Evolutionary conservation across 495 filamentous ascomycete genomes (phyloP).

Genomic region (Talaromyces thailandensis): DNA sequence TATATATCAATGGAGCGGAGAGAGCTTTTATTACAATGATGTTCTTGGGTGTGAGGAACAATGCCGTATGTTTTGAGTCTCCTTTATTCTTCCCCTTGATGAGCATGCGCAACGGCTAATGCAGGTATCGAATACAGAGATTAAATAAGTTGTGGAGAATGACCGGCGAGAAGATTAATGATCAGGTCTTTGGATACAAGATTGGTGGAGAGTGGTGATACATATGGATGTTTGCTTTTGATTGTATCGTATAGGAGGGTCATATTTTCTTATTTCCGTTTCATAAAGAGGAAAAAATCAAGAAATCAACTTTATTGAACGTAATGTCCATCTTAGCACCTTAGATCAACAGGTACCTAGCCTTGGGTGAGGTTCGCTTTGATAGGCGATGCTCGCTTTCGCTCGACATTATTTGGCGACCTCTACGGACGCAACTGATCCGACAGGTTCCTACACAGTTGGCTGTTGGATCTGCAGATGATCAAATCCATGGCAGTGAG

Average conservation of each 20-base stretch:
- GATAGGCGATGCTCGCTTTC: not conserved
- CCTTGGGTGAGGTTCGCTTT: not conserved
- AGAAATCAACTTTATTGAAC: too few species aligned
- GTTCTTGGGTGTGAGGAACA: conserved; percentile 43
- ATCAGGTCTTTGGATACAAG: conserved; percentile 34
- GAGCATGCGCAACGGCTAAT: conserved; percentile 3
- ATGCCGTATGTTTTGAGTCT: conserved; percentile 35
- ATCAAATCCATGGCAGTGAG: conserved; percentile 9
- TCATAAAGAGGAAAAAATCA: not conserved
- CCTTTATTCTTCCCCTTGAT: not conserved
- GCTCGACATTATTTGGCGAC: conserved; percentile 8
- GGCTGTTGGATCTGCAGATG: conserved; percentile 12
- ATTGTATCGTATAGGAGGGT: not conserved
- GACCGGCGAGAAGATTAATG: conserved; percentile 35
- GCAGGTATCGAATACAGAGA: conserved; percentile 14
- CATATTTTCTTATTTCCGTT: not conserved
- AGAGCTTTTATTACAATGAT: conserved; percentile 39
- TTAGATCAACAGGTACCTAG: too few species aligned
- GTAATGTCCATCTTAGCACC: too few species aligned
- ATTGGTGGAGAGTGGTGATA: conserved; percentile 42
- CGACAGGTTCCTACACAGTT: conserved; percentile 16
- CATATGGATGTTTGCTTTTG: conserved; percentile 14
- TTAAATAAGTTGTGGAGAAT: conserved; percentile 30
- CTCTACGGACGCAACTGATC: conserved; percentile 4
- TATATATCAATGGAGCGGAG: conserved; percentile 34